A percentile compares a stretch with the other conserved stretches of the same genome.
Evolutionary conservation across 192 early-diverging fungal species (phyloP).

Genomic region (Obelidium mucronatum): DNA sequence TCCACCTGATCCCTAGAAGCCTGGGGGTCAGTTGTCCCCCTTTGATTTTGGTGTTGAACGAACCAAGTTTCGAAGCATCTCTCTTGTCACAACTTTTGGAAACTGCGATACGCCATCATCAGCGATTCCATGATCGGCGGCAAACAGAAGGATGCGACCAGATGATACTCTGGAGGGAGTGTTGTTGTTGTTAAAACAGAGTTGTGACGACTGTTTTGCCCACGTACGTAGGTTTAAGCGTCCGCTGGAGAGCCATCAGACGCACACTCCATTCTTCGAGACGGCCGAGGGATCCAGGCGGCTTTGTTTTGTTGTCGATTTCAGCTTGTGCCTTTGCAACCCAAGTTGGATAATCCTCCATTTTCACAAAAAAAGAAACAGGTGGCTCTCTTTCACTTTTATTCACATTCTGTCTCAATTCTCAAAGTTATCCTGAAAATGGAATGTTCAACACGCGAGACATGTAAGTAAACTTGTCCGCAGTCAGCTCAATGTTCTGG

Average conservation of each 20-base stretch:
- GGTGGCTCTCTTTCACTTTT: no score
- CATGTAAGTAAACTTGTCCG: conserved; percentile 71
- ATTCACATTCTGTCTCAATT: background rate
- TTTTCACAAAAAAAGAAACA: no score
- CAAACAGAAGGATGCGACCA: conserved; percentile 32
- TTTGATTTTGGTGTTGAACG: background rate
- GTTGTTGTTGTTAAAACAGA: background rate
- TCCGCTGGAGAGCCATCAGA: conserved; percentile 29
- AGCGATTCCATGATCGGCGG: conserved; percentile 42
- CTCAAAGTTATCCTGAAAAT: background rate
- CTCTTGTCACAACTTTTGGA: conserved; percentile 39
- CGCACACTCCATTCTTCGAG: conserved; percentile 26
- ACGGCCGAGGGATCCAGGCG: conserved; percentile 31
- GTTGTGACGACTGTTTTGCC: background rate
- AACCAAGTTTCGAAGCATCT: conserved; percentile 37
- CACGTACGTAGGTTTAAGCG: conserved; percentile 22
- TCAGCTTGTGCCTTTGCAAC: conserved; percentile 9
- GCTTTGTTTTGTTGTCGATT: conserved; percentile 40
- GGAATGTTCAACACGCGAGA: conserved; percentile 47
- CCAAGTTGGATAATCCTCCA: no score
- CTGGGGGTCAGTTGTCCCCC: no score
- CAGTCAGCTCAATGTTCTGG: conserved; percentile 61
- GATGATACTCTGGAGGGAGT: conserved; percentile 9
- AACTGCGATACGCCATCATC: conserved; percentile 35
- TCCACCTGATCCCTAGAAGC: conserved; percentile 15